Percentiles rank a stretch among this genome's conserved stretches.
Evolutionary conservation across 2,329 filamentous ascomycete genomes (phyloP).

Genomic region (Esteya vermicola): DNA sequence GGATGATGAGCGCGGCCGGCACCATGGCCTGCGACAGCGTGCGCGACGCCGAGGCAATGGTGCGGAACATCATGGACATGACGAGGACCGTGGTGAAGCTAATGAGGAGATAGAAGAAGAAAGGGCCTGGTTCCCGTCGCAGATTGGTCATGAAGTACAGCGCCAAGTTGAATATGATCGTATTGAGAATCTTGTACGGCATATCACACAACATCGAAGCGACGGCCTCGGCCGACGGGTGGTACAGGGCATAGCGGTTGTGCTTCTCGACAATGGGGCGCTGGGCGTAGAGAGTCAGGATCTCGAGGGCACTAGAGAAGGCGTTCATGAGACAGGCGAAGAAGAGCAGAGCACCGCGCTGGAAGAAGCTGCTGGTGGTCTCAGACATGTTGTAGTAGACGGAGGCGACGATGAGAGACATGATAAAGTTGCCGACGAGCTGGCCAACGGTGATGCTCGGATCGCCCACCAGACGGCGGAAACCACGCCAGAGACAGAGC

Average conservation of each 20-base stretch:
- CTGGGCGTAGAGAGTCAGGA: slow-evolving; percentile 75
- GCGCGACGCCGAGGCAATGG: slow-evolving; percentile 60
- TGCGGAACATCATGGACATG: slow-evolving; percentile 80
- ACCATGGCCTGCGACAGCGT: slow-evolving; percentile 51
- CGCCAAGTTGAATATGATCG: slow-evolving; percentile 61
- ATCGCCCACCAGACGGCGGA: slow-evolving; percentile 62
- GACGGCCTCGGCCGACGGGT: slow-evolving; percentile 73
- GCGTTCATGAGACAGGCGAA: slow-evolving; percentile 80
- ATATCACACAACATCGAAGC: slow-evolving; percentile 76
- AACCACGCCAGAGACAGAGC: slow-evolving; percentile 72
- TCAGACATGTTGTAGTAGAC: slow-evolving; percentile 65
- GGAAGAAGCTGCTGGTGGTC: slow-evolving; percentile 58
- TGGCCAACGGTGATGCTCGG: slow-evolving; percentile 57
- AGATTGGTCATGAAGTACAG: slow-evolving; percentile 84
- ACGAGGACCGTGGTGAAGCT: slow-evolving; percentile 57
- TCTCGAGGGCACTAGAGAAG: slow-evolving; percentile 67
- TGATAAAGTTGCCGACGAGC: slow-evolving; percentile 56
- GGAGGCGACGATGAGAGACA: slow-evolving; percentile 64
- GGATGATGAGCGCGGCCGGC: slow-evolving; percentile 43
- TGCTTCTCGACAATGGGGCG: slow-evolving; percentile 90
- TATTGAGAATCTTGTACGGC: slow-evolving; percentile 66
- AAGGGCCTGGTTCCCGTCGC: slow-evolving; percentile 55
- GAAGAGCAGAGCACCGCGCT: slow-evolving; percentile 68
- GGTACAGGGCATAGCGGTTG: slow-evolving; percentile 78
- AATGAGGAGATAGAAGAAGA: slow-evolving; percentile 77